A percentile compares a stretch with the other conserved stretches of the same genome.
Evolutionary conservation across 2,329 filamentous ascomycete species (phyloP).

Genomic region (Nigrospora sphaerica): DNA sequence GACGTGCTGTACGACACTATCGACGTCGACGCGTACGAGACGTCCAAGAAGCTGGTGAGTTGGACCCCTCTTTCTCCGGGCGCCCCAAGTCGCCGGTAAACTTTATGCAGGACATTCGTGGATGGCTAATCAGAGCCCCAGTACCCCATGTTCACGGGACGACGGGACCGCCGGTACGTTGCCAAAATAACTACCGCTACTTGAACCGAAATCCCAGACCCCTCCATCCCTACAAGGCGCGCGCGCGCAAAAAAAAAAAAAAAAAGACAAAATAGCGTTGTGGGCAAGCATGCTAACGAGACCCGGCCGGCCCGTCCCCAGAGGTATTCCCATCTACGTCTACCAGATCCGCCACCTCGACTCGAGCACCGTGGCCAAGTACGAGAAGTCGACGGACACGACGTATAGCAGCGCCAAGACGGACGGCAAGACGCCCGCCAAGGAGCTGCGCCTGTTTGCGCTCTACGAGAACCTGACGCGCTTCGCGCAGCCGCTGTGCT

Average conservation of each 20-base stretch:
- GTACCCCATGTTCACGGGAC: constrained; percentile 94
- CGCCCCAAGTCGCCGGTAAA: not conserved
- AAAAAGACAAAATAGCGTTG: too few species aligned
- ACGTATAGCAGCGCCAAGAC: constrained; percentile 51
- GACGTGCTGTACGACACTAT: constrained; percentile 80
- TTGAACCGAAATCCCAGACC: too few species aligned
- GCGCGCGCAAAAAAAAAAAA: too few species aligned
- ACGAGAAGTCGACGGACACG: constrained; percentile 57
- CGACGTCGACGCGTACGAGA: constrained; percentile 76
- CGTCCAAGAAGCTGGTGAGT: constrained; percentile 63
- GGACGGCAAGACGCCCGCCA: constrained; percentile 61
- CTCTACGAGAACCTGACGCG: constrained; percentile 88
- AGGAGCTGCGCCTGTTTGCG: constrained; percentile 80
- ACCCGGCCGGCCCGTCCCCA: constrained; percentile 20
- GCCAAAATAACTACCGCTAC: too few species aligned
- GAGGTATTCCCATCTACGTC: constrained; percentile 87
- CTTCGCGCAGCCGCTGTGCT: constrained; percentile 81
- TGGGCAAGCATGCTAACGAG: too few species aligned
- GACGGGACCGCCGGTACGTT: constrained; percentile 59
- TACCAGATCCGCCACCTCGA: constrained; percentile 82
- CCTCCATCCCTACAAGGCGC: too few species aligned
- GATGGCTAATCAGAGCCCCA: constrained; percentile 24
- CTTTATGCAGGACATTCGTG: constrained; percentile 10
- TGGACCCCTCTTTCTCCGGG: constrained; percentile 17
- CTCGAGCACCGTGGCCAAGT: constrained; percentile 70